These are phyloP conservation scores for Candida bentonensis DNA, from an alignment of 805 yeast genomes.

Conservation along the genomic window DNA sequence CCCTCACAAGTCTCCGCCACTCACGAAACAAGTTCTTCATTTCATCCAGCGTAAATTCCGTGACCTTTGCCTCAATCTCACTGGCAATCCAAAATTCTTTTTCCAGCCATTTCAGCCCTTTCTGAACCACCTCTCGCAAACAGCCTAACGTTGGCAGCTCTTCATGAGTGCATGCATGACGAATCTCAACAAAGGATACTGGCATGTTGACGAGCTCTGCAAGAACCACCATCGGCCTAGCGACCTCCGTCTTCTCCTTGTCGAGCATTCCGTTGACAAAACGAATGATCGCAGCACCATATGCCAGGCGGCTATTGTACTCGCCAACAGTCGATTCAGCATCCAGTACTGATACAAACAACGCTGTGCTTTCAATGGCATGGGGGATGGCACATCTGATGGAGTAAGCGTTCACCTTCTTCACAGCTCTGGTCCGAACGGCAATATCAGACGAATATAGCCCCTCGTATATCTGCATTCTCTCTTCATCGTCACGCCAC, in stretches of 20 bases:
- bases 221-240: constrained; percentile 61
- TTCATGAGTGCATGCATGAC: constrained; percentile 91
- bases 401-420: background rate
- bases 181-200: constrained; percentile 67
- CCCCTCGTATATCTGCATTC: background rate
- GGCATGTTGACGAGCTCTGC: constrained; percentile 64
- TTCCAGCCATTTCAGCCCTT: constrained; percentile 66
- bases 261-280: constrained; percentile 89
- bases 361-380: background rate
- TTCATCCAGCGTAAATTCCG: constrained; percentile 5
- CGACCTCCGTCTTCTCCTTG: constrained; percentile 59
- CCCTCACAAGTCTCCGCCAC: constrained; percentile 37
- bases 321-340: background rate
- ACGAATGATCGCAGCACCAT: constrained; percentile 41
- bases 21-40: constrained; percentile 28
- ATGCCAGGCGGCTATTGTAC: constrained; percentile 8
- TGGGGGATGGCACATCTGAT: background rate
- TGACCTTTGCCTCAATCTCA: constrained; percentile 3
- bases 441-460: background rate
- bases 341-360: background rate
- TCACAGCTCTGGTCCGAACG: background rate
- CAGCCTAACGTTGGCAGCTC: constrained; percentile 55
- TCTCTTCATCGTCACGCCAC: background rate
- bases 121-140: constrained; percentile 41
- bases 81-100: constrained; percentile 50